These are phyloP conservation scores for Neurospora sp. DNA, from an alignment of 2,329 filamentous ascomycete species.

Conservation along the genomic window DNA sequence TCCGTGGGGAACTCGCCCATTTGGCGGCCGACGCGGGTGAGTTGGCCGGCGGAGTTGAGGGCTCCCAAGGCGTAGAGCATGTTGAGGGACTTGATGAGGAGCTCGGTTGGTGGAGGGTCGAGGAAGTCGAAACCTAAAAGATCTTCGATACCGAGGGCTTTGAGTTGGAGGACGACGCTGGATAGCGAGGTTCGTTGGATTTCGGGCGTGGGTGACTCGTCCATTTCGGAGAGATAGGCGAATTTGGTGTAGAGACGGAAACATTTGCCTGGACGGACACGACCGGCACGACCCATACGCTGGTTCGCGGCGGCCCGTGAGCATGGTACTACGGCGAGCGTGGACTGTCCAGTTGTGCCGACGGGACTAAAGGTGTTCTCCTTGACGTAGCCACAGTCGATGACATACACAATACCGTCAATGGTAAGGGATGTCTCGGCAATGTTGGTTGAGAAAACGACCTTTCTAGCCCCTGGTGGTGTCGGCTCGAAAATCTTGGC, in stretches of 20 bases:
- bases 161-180: constrained; percentile 73
- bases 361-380: constrained; percentile 88
- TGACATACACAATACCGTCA: constrained; percentile 91
- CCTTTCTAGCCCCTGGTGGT: constrained; percentile 74
- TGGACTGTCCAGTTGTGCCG: constrained; percentile 71
- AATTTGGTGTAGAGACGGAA: constrained; percentile 91
- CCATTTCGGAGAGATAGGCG: constrained; percentile 89
- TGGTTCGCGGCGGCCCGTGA: constrained; percentile 90
- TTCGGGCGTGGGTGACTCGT: constrained; percentile 84
- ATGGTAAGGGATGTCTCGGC: constrained; percentile 94
- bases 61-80: constrained; percentile 86
- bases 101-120: constrained; percentile 83
- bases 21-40: constrained; percentile 84
- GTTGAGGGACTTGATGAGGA: constrained; percentile 80
- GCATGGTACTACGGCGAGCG: constrained; percentile 80
- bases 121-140: constrained; percentile 93
- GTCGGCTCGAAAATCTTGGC: constrained; percentile 92
- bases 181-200: constrained; percentile 87
- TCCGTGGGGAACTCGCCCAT: constrained; percentile 95
- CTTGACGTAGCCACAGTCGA: constrained; percentile 91
- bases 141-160: constrained; percentile 85
- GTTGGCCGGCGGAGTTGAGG: constrained; percentile 75
- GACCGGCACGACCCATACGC: constrained; percentile 81
- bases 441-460: constrained; percentile 93
- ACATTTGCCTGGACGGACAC: constrained; percentile 85